phyloP scores from a whole-genome alignment of 1,139 yeast species.

The Hansenula sp. region DNA sequence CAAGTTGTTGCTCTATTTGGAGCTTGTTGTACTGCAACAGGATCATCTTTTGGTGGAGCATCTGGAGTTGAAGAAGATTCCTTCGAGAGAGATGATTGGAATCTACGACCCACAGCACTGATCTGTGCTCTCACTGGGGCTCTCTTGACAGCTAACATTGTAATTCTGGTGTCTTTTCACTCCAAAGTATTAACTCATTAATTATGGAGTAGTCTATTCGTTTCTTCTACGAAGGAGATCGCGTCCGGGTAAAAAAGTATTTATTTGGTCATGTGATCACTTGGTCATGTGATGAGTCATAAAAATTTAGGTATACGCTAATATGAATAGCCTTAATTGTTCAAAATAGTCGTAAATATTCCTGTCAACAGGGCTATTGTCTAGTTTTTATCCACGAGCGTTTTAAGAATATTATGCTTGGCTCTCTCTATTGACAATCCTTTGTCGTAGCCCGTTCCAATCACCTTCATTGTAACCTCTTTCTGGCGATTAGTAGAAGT shows the following conservation, averaged over 20 bases:
- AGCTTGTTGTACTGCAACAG: conserved; percentile 46
- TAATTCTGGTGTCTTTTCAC: neutral
- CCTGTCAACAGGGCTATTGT: no score
- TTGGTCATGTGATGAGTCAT: no score
- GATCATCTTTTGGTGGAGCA: conserved; percentile 1
- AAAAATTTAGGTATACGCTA: no score
- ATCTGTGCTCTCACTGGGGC: neutral
- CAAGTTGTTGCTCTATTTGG: conserved; percentile 71
- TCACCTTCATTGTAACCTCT: neutral
- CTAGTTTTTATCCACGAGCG: conserved; percentile 1
- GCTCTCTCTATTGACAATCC: conserved; percentile 1
- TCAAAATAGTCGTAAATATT: no score
- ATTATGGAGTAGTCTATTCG: no score
- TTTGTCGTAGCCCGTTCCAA: neutral
- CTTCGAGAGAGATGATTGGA: conserved; percentile 5
- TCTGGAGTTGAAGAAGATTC: conserved; percentile 3
- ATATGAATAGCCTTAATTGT: no score
- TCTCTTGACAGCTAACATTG: neutral
- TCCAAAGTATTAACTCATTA: no score
- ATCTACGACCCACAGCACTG: neutral
- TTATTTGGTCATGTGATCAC: neutral
- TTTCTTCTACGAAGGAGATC: no score
- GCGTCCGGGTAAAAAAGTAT: no score
- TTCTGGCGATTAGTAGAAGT: no score
- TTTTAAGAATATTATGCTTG: conserved; percentile 2